Base-by-base conservation (phyloP, 1,139 yeast species). In the Candida sojae region DNA sequence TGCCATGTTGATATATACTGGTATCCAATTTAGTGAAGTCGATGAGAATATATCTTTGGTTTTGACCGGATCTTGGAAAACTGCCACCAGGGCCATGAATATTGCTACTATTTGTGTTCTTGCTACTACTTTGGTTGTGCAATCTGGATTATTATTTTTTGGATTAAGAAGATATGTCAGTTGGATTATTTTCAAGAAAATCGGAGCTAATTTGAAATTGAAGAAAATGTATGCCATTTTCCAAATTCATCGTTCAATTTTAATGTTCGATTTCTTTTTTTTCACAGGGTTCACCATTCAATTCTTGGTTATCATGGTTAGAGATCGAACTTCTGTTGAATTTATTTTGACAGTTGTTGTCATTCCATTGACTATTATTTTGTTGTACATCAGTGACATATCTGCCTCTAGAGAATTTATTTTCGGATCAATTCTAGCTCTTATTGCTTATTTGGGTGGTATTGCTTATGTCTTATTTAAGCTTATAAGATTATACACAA, bases 261-360 rank as follows among this genome's bases (percentile, higher is more conserved):
- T 78, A 30, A 69, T 76, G 43, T 75, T 76, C 54, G 79, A 73
- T 53, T 73, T 77, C 47, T 78, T 76, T 67, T 77, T 77, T 63
- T 77, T 79, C 53, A 60, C 79, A 40, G 84, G 82, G 1, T 80
- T 79, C 59, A 77, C 83, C 1, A 70, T 79, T 34, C 84, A 80
- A 58, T 80, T 79, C 55, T 61, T 76, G 31, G 80, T 78, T 36
- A 77, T 80, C 47, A 77, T 79, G 66, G 65, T 77, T 32, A 50
- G 57, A 29, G 63, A 75, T 46, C 67, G 65, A 44, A 58, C 61
- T 21, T 78, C 79, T 9, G 66, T 67, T 11, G 84, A 80, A 56
- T 80, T 79, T 56, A 77, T 71, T 3, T 64, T 80, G 40, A 80
- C 84, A 0, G 67, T 79, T 17, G 67, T 74, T 30, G 81, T 79